Base-by-base conservation (phyloP, 2,329 filamentous ascomycete species). In the Fusarium sp. region DNA sequence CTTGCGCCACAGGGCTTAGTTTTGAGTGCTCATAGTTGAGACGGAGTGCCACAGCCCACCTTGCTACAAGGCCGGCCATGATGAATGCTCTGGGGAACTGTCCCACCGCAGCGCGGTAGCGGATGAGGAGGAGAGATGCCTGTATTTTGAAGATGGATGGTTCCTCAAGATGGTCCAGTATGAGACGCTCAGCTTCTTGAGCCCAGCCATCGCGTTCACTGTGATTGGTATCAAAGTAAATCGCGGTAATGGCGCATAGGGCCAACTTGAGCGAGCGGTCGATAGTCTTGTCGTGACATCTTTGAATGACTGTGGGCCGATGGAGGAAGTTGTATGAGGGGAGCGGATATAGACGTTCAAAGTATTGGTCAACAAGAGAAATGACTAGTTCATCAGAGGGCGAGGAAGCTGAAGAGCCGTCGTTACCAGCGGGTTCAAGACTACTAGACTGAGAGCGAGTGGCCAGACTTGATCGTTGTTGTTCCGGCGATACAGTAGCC, bases 81-180 rank as follows among this genome's bases (percentile, higher is more conserved):
- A 71, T 71, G 38, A 71, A 71, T 1, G 69, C 69, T 7, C 69
- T 61, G 0, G 69, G 64, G 9, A 71, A 71, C 13, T 71, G 65
- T 13, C 69, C 69, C 2, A 71, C 65, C 1, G 58, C 69, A 1
- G 69, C 69, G 12, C 69, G 45, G 9, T 71, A 71, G n/a, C 69
- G 64, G 7, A 71, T 71, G 2, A 71, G 52, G 2, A 71, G 56
- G 0, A 71, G 47, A 1, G 69, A 71, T 7, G 69, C 67, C 38
- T 71, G 69, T 5, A 71, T 46, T 19, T 71, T 70, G n/a, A 71
- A 71, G 22, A 71, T 71, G 11, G 69, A 71, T 1, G 69, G 69
- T 3, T 59, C 55, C 32, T 71, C 69, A 3, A 71, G 61, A 10
- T 58, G 61, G 11, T 71, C 69, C 1, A 71, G 61, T 7, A 71